phyloP scores from a whole-genome alignment of 495 filamentous ascomycete species.

The Penicillium steckii region DNA sequence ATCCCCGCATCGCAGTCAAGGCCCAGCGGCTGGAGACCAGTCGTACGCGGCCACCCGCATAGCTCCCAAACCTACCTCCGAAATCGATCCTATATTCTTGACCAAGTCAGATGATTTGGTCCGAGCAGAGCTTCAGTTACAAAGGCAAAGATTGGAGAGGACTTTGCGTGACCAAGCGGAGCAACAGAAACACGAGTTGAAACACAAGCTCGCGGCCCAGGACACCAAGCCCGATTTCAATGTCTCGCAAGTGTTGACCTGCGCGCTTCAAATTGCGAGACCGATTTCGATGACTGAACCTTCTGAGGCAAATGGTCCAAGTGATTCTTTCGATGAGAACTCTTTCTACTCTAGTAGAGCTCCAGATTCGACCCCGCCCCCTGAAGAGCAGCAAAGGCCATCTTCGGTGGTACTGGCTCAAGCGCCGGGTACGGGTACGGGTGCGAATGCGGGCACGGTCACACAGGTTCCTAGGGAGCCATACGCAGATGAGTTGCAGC shows the following conservation, averaged over 20 bases:
- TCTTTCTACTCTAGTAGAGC: conserved; percentile 91
- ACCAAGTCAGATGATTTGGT: conserved; percentile 82
- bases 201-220: conserved; percentile 50
- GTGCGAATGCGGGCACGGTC: conserved; percentile 23
- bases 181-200: conserved; percentile 55
- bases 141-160: conserved; percentile 78
- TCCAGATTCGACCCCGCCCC: conserved; percentile 45
- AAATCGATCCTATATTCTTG: conserved; percentile 76
- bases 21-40: conserved; percentile 30
- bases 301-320: conserved; percentile 52
- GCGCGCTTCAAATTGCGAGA: conserved; percentile 70
- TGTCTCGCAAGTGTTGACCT: conserved; percentile 68
- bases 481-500: conserved; percentile 48
- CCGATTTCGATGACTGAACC: conserved; percentile 54
- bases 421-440: conserved; percentile 22
- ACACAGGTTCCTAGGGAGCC: conserved; percentile 26
- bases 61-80: conserved; percentile 40
- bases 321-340: conserved; percentile 86
- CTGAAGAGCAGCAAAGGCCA: conserved; percentile 27
- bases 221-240: conserved; percentile 72
- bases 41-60: conserved; percentile 33
- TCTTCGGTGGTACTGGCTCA: conserved; percentile 29
- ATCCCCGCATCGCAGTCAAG: conserved; percentile 26
- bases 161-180: conserved; percentile 72
- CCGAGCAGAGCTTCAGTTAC: conserved; percentile 76